These are phyloP conservation scores for Corymbia citriodora DNA, from an alignment of 441 rosid species.

Conservation along the genomic window DNA sequence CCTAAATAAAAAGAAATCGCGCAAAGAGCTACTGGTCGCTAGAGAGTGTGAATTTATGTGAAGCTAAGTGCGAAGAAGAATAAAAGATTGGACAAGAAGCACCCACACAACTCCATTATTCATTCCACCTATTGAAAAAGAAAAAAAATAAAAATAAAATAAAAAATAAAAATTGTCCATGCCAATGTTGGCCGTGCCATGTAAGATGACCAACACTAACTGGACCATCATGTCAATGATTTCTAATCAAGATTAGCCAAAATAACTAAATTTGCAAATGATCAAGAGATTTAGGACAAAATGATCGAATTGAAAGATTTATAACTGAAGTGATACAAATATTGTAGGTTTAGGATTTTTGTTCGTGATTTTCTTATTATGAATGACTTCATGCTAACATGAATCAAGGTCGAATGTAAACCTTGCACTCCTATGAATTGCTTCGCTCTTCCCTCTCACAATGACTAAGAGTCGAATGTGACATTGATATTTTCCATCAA, in stretches of 20 bases:
- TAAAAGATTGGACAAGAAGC: neutral
- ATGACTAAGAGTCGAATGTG: rapidly evolving
- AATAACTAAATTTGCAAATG: neutral
- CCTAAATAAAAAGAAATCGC: no score
- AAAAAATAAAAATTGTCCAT: neutral
- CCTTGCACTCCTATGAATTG: neutral
- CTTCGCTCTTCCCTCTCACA: neutral
- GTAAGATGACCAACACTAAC: no score
- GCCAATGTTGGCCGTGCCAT: rapidly evolving
- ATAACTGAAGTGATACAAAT: rapidly evolving
- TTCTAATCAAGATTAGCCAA: rapidly evolving
- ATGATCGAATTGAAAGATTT: rapidly evolving
- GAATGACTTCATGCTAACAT: neutral
- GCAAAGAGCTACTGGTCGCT: no score
- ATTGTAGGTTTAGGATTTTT: neutral
- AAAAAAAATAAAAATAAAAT: no score
- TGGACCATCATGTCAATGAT: rapidly evolving
- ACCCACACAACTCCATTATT: neutral
- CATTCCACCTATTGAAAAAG: neutral
- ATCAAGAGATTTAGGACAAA: neutral
- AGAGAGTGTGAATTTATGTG: neutral
- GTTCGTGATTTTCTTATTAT: neutral
- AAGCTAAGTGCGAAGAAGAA: neutral
- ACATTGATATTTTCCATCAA: neutral
- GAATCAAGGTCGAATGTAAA: neutral